Conservation (phyloP, 345 rosid species). For the Odontarrhena argentea region DNA sequence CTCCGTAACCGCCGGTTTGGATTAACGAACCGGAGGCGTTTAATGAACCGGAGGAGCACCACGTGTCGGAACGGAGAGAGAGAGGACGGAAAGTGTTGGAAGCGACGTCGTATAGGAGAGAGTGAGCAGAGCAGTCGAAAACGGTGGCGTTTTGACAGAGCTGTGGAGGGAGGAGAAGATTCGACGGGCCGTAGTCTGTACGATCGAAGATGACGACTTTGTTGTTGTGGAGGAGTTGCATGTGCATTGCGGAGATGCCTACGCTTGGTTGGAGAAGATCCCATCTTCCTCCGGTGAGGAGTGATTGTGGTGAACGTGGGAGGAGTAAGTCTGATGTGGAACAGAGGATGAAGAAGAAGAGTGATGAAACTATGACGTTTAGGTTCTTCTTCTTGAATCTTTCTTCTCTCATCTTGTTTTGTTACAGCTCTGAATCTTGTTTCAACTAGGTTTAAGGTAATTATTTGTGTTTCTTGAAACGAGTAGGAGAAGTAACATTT, state of each 20-base stretch:
- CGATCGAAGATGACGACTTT: conserved; percentile 79
- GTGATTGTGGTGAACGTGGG: conserved; percentile 38
- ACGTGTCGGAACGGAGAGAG: conserved; percentile 65
- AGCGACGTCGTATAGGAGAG: conserved; percentile 60
- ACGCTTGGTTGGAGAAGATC: conserved; percentile 56
- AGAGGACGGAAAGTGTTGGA: conserved; percentile 64
- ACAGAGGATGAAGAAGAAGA: conserved; percentile 32
- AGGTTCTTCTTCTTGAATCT: conserved; percentile 42
- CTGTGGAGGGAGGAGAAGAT: conserved; percentile 60
- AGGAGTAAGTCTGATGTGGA: conserved; percentile 40
- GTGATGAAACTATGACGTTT: conserved; percentile 1
- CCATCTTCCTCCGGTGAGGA: conserved; percentile 55
- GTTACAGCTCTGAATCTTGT: conserved; percentile 31
- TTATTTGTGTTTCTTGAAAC: conserved; percentile 25
- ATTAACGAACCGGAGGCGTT: conserved; percentile 64
- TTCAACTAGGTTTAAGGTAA: too few relatives aligned
- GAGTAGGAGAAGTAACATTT: conserved; percentile 31
- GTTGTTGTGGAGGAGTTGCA: conserved; percentile 77
- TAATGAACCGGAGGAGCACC: conserved; percentile 88
- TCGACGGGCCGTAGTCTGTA: conserved; percentile 75
- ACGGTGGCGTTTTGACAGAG: conserved; percentile 50
- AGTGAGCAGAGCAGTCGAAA: conserved; percentile 83
- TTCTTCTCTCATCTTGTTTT: conserved; percentile 35
- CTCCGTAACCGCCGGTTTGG: conserved; percentile 84
- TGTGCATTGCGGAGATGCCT: conserved; percentile 93